Evolutionary conservation across 2,329 filamentous ascomycete species (phyloP), one percentile per base, ranked within the genome.

Genomic region (Aureobasidium uvarum): DNA sequence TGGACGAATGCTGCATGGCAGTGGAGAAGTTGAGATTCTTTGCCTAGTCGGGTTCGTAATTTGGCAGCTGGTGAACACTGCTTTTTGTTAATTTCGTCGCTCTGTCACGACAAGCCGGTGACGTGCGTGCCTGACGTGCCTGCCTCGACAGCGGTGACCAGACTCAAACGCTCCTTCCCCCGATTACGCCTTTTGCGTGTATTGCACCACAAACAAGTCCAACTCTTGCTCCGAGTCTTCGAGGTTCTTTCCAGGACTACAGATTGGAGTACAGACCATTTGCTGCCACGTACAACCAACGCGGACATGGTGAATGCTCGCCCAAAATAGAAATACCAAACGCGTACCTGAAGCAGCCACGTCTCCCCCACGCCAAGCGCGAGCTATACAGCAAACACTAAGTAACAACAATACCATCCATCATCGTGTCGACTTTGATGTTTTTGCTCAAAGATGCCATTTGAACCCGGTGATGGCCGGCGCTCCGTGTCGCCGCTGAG

Each of bases 401-500:
- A 4, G 25, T 25, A 25, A 25, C 46, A 52, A 39, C 14, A 28
- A 46, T 39, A 38, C 10, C 28, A 60, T 45, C 28, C 11, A 18
- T 5, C 18, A 43, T 46, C 14, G 33, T 46, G 20, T 46, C 20
- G 2, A 50, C 45, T 28, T 45, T 20, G 25, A 52, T 63, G 46
- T 39, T 43, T 16, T 11, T 43, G 60, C 8, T 23, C 20, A 14
- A 38, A 63, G 16, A 63, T 90, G 88, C 82, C 85, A 74, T 85
- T 86, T 80, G 87, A 90, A 77, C 81, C 83, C 66, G 81, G 79
- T 70, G 77, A 80, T 69, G 79, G 80, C 70, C 83, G 83, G 67
- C 83, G 83, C 73, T 87, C 86, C 66, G 79, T 81, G 71, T 95
- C 92, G 68, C 92, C 92, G 75, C 39, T 62, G 36, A 93, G 89